A percentile compares a stretch with the other conserved stretches of the same genome.
Conservation (phyloP, 192 early-diverging fungal species). For the Phlyctochytrium bullatum region DNA sequence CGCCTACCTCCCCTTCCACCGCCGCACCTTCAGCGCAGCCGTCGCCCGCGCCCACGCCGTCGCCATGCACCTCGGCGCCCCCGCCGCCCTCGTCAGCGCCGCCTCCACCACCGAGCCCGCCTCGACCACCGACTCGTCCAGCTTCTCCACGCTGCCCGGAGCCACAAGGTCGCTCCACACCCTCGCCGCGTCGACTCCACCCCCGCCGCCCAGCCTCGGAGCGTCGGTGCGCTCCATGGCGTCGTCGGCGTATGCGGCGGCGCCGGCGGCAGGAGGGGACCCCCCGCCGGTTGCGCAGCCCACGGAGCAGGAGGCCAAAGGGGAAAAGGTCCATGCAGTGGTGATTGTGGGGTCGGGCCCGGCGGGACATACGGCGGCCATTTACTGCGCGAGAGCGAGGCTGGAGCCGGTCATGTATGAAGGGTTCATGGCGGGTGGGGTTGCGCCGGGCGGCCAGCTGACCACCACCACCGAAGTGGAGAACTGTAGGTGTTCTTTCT, state of each 20-base stretch:
- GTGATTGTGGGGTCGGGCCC: constrained; percentile 90
- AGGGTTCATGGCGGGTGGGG: constrained; percentile 39
- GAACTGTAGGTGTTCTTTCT: constrained; percentile 34
- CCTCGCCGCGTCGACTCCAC: no score
- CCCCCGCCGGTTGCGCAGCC: no score
- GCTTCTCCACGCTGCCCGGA: no score
- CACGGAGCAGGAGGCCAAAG: neutral
- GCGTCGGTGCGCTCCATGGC: no score
- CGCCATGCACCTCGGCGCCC: neutral
- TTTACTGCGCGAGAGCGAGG: constrained; percentile 91
- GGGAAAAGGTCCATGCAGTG: constrained; percentile 10
- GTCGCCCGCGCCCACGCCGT: neutral
- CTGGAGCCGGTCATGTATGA: constrained; percentile 69
- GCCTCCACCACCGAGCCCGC: neutral
- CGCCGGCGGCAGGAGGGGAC: no score
- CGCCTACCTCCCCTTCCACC: neutral
- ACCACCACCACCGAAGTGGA: constrained; percentile 97
- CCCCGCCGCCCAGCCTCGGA: no score
- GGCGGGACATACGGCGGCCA: constrained; percentile 95
- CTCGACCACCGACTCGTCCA: no score
- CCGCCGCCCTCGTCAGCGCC: neutral
- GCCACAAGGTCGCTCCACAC: no score
- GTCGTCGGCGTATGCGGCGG: no score
- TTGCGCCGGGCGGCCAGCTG: constrained; percentile 78
- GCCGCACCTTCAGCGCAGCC: neutral